A percentile compares a stretch with the other conserved stretches of the same genome.
These are phyloP conservation scores for Coemansia sp. DNA, from an alignment of 192 early-diverging fungal species.

Conservation along the genomic window DNA sequence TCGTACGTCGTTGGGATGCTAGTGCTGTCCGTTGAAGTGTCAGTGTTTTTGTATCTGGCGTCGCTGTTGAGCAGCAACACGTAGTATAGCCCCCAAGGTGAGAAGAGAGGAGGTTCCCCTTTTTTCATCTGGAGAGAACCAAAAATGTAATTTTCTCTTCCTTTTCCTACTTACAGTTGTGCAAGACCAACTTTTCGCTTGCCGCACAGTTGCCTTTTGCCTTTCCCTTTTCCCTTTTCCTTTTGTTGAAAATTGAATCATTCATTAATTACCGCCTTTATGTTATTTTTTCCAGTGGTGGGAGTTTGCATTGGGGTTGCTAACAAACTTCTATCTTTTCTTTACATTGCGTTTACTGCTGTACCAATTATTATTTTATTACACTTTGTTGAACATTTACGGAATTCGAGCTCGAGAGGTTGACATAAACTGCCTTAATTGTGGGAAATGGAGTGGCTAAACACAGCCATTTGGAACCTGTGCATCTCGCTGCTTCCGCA, in stretches of 20 bases:
- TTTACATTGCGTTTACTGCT: background rate
- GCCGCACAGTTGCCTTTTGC: too few relatives aligned
- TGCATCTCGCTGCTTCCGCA: constrained; percentile 52
- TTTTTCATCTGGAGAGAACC: background rate
- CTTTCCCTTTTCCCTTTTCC: too few relatives aligned
- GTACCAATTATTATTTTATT: constrained; percentile 2
- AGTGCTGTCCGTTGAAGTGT: constrained; percentile 31
- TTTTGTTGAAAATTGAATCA: too few relatives aligned
- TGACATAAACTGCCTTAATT: background rate
- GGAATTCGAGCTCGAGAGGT: background rate
- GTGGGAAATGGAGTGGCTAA: constrained; percentile 42
- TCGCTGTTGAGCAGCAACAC: constrained; percentile 1
- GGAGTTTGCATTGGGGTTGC: background rate
- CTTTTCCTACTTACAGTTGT: too few relatives aligned
- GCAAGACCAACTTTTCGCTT: too few relatives aligned
- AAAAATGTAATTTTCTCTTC: too few relatives aligned
- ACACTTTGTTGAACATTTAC: background rate
- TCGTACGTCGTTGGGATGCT: constrained; percentile 54
- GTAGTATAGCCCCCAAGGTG: too few relatives aligned
- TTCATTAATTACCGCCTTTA: too few relatives aligned
- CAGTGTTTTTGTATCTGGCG: constrained; percentile 41
- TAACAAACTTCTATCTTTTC: background rate
- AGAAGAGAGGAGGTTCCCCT: too few relatives aligned
- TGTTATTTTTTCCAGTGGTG: background rate
- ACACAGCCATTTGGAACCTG: constrained; percentile 40